Evolutionary conservation across 2,329 filamentous ascomycete genomes (phyloP).

Genomic region (Capronia epimyces): DNA sequence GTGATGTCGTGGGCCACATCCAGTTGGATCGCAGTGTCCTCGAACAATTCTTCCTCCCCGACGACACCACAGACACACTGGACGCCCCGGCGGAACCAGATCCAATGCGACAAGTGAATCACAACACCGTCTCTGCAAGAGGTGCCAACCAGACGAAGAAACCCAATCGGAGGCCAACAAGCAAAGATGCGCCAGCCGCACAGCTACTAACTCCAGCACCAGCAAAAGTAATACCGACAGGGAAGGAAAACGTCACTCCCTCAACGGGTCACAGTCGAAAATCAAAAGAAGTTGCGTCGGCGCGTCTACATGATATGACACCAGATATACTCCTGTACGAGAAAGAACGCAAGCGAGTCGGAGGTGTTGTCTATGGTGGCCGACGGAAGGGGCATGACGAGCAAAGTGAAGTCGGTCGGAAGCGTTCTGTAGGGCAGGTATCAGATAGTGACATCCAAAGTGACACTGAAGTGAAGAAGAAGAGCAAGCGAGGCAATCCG

Average conservation of each 20-base stretch:
- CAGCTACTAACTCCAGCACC: slow-evolving; percentile 50
- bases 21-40: slow-evolving; percentile 67
- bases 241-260: slow-evolving; percentile 81
- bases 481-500: slow-evolving; percentile 45
- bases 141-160: slow-evolving; percentile 17
- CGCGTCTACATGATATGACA: slow-evolving; percentile 68
- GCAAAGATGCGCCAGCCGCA: slow-evolving; percentile 16
- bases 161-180: slow-evolving; percentile 9
- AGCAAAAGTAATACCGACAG: slow-evolving; percentile 49
- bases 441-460: slow-evolving; percentile 32
- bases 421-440: slow-evolving; percentile 42
- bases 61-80: slow-evolving; percentile 29
- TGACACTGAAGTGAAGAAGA: slow-evolving; percentile 54
- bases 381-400: slow-evolving; percentile 43
- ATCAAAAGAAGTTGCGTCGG: slow-evolving; percentile 79
- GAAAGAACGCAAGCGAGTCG: slow-evolving; percentile 81
- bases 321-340: slow-evolving; percentile 85
- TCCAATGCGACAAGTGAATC: slow-evolving; percentile 36
- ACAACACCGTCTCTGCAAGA: slow-evolving; percentile 29
- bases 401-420: slow-evolving; percentile 36
- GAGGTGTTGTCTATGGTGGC: slow-evolving; percentile 58
- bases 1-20: slow-evolving; percentile 87
- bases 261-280: slow-evolving; percentile 71
- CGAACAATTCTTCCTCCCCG: slow-evolving; percentile 62
- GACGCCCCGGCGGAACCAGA: slow-evolving; percentile 18